These are phyloP conservation scores for Sporothrix variecibatus DNA, from an alignment of 2,329 filamentous ascomycete genomes.

Conservation along the genomic window DNA sequence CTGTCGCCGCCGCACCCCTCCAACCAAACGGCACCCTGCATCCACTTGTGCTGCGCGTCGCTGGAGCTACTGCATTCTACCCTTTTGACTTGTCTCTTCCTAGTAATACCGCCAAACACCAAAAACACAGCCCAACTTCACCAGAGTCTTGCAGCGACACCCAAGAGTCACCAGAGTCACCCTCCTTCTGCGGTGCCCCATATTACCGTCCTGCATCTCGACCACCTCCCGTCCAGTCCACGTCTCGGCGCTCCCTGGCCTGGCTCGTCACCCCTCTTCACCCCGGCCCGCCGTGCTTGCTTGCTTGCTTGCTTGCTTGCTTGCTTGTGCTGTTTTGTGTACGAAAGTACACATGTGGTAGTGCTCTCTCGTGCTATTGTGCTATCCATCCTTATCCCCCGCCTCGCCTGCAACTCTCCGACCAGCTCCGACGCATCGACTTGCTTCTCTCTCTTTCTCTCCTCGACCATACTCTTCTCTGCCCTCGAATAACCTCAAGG, in stretches of 20 bases:
- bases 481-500: not conserved
- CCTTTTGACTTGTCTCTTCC: constrained; percentile 5
- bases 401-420: constrained; percentile 14
- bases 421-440: constrained; percentile 5
- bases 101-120: not conserved
- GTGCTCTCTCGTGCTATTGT: not conserved
- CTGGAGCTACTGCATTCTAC: constrained; percentile 30
- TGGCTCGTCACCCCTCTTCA: constrained; percentile 13
- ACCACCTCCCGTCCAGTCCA: constrained; percentile 23
- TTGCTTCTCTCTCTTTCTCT: not conserved
- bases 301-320: not conserved
- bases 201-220: constrained; percentile 22
- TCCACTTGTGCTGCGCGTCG: constrained; percentile 24
- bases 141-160: not conserved
- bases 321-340: not conserved
- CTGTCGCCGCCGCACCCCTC: not conserved
- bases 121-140: not conserved
- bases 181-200: constrained; percentile 3
- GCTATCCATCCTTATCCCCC: not conserved
- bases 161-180: constrained; percentile 12
- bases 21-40: constrained; percentile 20
- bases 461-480: not conserved
- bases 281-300: constrained; percentile 4
- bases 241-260: constrained; percentile 23
- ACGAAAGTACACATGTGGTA: not conserved